Base-by-base conservation (phyloP, 1,284 basidiomycete genomes). In the Pholiota adiposa region DNA sequence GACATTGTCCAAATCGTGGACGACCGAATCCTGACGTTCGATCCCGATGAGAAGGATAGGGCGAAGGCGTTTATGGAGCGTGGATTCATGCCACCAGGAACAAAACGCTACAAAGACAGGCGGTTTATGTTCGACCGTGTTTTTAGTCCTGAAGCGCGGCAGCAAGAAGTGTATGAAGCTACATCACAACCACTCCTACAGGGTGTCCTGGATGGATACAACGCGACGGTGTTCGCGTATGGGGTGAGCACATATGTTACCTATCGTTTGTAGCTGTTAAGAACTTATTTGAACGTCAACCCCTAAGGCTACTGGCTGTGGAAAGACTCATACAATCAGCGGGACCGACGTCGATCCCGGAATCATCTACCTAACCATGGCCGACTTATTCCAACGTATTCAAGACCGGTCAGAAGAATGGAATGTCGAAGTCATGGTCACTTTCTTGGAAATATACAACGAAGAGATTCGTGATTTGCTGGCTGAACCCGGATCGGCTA, bases 261-360 rank as follows among this genome's bases (percentile, higher is more conserved):
- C 56, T 64, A 48, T 60, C 65, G 67, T 41, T 69, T 62, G 27
- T 56, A 48, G 41, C 23, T 21, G 40, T 57, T 9, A 23, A 44
- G 11, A 33, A 33, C 38, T 46, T 25, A 51, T 25, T 36, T 41
- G 31, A 38, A 48, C 18, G 36, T 21, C 5, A 31, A 29, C 44
- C 38, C 33, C 31, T 9, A 69, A 98, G 96, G 96, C 96, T 18
- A 98, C 96, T 11, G 96, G 96, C 16, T 98, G 96, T 73, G 96
- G 96, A 61, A 98, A 98, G 77, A 98, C 96, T 9, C 95, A 98
- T 74, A 98, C 96, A 27, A 97, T 98, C 72, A 97, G 94, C 70
- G 96, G 96, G 61, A 90, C 90, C 27, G 88, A 91, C 52, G 71
- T 76, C 18, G 91, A 96, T 72, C 93, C 95, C 14, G 96, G 96